A percentile compares a stretch with the other conserved stretches of the same genome.
phyloP scores from a whole-genome alignment of 1,284 basidiomycete genomes.

The Schizophyllum commune region DNA sequence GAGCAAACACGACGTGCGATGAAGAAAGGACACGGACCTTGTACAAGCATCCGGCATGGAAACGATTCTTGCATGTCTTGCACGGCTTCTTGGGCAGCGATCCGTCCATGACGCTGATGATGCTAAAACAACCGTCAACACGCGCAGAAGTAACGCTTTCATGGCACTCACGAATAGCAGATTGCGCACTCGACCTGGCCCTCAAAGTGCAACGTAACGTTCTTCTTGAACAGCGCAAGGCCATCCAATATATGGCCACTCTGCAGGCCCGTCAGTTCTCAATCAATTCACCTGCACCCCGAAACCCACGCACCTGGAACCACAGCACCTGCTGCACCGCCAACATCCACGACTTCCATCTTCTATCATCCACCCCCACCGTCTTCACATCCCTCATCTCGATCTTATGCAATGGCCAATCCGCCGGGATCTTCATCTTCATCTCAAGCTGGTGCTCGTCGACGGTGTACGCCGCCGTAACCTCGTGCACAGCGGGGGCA shows the following conservation, averaged over 20 bases:
- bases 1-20: background rate
- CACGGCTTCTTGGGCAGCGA: slow-evolving; percentile 89
- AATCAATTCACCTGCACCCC: background rate
- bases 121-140: slow-evolving; percentile 38
- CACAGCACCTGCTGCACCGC: slow-evolving; percentile 90
- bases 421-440: slow-evolving; percentile 76
- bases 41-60: slow-evolving; percentile 90
- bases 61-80: slow-evolving; percentile 91
- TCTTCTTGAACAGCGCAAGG: slow-evolving; percentile 91
- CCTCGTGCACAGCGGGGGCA: slow-evolving; percentile 60
- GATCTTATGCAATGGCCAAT: slow-evolving; percentile 88
- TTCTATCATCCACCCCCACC: slow-evolving; percentile 85
- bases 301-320: slow-evolving; percentile 53
- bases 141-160: background rate
- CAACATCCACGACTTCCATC: slow-evolving; percentile 93
- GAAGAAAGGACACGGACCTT: slow-evolving; percentile 42
- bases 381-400: slow-evolving; percentile 83
- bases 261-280: slow-evolving; percentile 28
- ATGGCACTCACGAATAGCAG: slow-evolving; percentile 76
- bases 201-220: slow-evolving; percentile 86
- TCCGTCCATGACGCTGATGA: slow-evolving; percentile 89
- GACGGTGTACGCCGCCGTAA: slow-evolving; percentile 76
- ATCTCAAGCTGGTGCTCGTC: slow-evolving; percentile 96
- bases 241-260: slow-evolving; percentile 92
- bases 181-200: slow-evolving; percentile 93